A percentile compares a stretch with the other conserved stretches of the same genome.
These are phyloP conservation scores for Stagonosporopsis tanaceti DNA, from an alignment of 2,329 filamentous ascomycete species.

Conservation along the genomic window DNA sequence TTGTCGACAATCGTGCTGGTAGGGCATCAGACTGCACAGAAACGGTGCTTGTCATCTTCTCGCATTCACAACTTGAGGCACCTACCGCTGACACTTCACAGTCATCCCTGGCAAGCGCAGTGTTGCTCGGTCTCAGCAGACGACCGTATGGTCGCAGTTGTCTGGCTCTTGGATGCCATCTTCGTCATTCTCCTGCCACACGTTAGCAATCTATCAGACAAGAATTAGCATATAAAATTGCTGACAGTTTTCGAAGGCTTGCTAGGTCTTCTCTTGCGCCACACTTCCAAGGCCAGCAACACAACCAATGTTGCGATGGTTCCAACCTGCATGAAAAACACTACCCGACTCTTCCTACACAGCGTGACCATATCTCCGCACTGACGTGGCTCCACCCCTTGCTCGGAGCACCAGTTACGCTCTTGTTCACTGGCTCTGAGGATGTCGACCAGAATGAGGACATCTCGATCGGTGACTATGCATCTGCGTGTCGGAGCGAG, in stretches of 20 bases:
- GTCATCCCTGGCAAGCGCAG: background rate
- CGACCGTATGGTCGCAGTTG: background rate
- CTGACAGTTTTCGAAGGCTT: background rate
- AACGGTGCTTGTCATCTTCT: too few species aligned
- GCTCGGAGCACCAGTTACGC: background rate
- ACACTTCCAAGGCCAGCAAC: background rate
- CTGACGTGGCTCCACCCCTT: background rate
- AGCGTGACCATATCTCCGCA: background rate
- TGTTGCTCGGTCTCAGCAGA: background rate
- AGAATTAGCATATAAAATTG: background rate
- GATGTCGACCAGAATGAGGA: background rate
- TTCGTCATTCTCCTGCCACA: background rate
- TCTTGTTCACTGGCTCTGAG: background rate
- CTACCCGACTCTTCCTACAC: background rate
- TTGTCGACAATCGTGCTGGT: background rate
- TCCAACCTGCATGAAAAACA: background rate
- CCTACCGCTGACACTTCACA: background rate
- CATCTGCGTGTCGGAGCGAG: background rate
- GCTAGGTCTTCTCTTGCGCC: background rate
- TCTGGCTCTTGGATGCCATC: background rate
- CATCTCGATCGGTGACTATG: background rate
- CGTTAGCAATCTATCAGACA: background rate
- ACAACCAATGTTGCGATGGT: background rate
- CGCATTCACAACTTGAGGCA: background rate
- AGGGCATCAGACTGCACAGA: background rate